Evolutionary conservation across 768 basidiomycete genomes (phyloP).

Genomic region (Dacryopinax primogenitus): DNA sequence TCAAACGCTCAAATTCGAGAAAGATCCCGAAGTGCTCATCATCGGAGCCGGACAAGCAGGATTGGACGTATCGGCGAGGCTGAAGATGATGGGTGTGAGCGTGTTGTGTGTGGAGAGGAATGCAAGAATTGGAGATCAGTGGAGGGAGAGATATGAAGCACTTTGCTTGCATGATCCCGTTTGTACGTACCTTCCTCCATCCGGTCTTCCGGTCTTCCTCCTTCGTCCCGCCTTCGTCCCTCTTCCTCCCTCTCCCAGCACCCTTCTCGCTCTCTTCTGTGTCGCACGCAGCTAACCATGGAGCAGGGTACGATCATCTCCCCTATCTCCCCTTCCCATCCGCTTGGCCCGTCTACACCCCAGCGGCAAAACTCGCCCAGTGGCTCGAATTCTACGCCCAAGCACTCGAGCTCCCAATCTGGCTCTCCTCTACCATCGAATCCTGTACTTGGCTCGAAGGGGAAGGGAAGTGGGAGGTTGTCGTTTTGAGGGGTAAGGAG

Average conservation of each 20-base stretch:
- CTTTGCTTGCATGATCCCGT: constrained; percentile 31
- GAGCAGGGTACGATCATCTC: constrained; percentile 13
- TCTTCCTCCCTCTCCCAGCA: too few species aligned
- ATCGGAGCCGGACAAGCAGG: constrained; percentile 16
- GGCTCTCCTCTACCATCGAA: constrained; percentile 31
- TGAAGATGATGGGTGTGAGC: constrained; percentile 21
- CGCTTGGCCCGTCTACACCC: constrained; percentile 32
- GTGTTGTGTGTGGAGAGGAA: constrained; percentile 21
- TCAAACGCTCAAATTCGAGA: too few species aligned
- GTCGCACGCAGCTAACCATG: too few species aligned
- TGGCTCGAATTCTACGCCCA: constrained; percentile 57
- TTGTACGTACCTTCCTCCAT: neutral
- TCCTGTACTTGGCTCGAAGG: constrained; percentile 17
- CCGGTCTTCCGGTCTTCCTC: constrained; percentile 12
- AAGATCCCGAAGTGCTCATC: constrained; percentile 11
- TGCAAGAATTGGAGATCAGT: constrained; percentile 23
- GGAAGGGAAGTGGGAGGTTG: constrained; percentile 29
- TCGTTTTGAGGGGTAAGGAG: neutral
- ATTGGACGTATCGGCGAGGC: constrained; percentile 21
- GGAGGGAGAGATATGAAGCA: constrained; percentile 27
- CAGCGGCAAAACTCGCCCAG: constrained; percentile 36
- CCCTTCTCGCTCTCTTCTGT: too few species aligned
- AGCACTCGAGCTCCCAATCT: constrained; percentile 48
- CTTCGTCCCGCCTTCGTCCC: too few species aligned
- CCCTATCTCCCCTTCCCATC: constrained; percentile 12